A percentile compares a stretch with the other conserved stretches of the same genome.
Evolutionary conservation across 345 rosid genomes (phyloP).

Genomic region (Boechera stricta): DNA sequence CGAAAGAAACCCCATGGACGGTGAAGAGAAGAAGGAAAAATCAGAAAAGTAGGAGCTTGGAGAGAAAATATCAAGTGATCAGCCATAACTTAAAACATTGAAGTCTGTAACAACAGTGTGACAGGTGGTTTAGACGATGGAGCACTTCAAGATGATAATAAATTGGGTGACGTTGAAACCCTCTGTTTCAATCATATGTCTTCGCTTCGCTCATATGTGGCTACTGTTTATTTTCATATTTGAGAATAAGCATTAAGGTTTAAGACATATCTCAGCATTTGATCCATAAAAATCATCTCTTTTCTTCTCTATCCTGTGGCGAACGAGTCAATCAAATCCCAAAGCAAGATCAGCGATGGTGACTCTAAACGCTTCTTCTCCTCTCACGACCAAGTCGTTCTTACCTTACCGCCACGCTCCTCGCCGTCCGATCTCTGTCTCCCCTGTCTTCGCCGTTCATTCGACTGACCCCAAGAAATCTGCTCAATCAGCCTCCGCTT

Average conservation of each 20-base stretch:
- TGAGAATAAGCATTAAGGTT: too few relatives aligned
- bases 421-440: conserved; percentile 43
- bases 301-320: conserved; percentile 5
- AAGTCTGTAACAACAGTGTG: conserved; percentile 30
- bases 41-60: conserved; percentile 31
- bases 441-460: conserved; percentile 61
- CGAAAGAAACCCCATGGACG: conserved; percentile 28
- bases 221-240: not conserved
- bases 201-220: conserved; percentile 15
- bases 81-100: conserved; percentile 40
- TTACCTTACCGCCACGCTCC: conserved; percentile 35
- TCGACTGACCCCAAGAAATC: conserved; percentile 54
- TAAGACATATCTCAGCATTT: too few relatives aligned
- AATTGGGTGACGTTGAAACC: conserved; percentile 27
- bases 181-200: conserved; percentile 21
- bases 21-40: conserved; percentile 29
- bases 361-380: conserved; percentile 50
- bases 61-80: conserved; percentile 41
- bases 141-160: conserved; percentile 16
- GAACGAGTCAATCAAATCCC: conserved; percentile 25
- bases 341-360: conserved; percentile 33
- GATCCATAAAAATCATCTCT: conserved; percentile 13
- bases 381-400: conserved; percentile 48
- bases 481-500: conserved; percentile 18
- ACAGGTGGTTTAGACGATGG: conserved; percentile 16